Base-by-base conservation (phyloP, 805 yeast genomes). In the Sporopachydermia quercuum region DNA sequence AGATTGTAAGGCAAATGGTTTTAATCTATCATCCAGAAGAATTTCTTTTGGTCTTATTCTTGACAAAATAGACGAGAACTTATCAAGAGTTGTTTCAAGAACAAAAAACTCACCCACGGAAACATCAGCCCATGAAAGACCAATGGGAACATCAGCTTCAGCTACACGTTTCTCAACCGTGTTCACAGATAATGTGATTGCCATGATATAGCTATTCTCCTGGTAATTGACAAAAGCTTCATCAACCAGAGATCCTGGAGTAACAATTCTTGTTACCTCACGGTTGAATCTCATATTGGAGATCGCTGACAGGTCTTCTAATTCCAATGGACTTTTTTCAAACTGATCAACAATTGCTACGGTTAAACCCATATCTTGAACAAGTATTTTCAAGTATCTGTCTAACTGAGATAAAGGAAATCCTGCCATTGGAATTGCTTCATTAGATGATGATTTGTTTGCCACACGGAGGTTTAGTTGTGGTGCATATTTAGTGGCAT, bases 211-310 rank as follows among this genome's bases (percentile, higher is more conserved):
- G 50, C 86, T 84, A 48, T 81, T 81, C 37, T 71, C 68, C 43
- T 72, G 73, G 42, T 73, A 74, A 53, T 85, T 81, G 50, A 89
- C 61, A 45, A 89, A 77, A 0, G 80, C 75, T 49, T 89, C 96
- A 50, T 84, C 95, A 6, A 89, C 71, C 23, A 89, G 67, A 0
- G 97, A 89, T 1, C 98, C 98, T 0, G 96, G 96, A 0, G 96
- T 79, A 2, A 91, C 74, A 4, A 89, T 73, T 35, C 96, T 63
- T 4, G 84, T 69, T 0, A 91, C 74, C 23, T 82, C 77, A 37
- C 98, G 63, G 35, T 70, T 71, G 15, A 79, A 68, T 33, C 53
- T 55, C 19, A 60, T 61, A 3, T 48, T 41, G 15, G 43, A 17
- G n/a, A 15, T 17, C 17, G 13, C 45, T 57, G 61, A 51, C 42